These are phyloP conservation scores for Sechiopsis laciniata DNA, from an alignment of 306 rosid species.

Conservation along the genomic window DNA sequence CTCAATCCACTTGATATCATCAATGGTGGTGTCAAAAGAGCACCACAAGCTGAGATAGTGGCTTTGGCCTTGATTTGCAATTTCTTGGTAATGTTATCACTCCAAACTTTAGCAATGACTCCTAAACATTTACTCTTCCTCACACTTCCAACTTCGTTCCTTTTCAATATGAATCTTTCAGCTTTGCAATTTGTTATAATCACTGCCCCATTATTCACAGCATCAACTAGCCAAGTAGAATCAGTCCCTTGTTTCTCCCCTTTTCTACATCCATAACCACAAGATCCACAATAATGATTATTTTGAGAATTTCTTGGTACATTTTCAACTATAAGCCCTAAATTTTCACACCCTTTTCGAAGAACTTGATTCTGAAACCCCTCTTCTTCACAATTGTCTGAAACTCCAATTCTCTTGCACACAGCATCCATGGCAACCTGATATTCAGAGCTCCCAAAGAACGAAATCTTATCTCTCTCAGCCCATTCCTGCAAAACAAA, in stretches of 20 bases:
- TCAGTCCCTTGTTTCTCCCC: constrained; percentile 76
- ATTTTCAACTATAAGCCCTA: constrained; percentile 56
- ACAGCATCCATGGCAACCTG: constrained; percentile 57
- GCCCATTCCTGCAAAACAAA: constrained; percentile 58
- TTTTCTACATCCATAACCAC: constrained; percentile 61
- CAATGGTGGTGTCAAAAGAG: constrained; percentile 72
- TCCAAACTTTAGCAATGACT: constrained; percentile 41
- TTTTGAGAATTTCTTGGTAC: constrained; percentile 65
- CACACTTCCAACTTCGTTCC: constrained; percentile 26
- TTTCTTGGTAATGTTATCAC: constrained; percentile 37
- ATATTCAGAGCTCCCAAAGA: constrained; percentile 53
- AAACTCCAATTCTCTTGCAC: constrained; percentile 64
- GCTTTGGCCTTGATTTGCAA: constrained; percentile 63
- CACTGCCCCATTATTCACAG: constrained; percentile 71
- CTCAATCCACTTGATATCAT: constrained; percentile 69
- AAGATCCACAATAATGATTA: constrained; percentile 67
- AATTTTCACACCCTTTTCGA: constrained; percentile 62
- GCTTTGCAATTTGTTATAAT: constrained; percentile 69
- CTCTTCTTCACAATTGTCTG: constrained; percentile 49
- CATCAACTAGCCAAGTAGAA: constrained; percentile 83
- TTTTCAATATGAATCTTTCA: constrained; percentile 44
- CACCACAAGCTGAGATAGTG: constrained; percentile 71
- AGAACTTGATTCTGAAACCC: constrained; percentile 82
- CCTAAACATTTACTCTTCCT: constrained; percentile 65
- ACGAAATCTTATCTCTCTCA: constrained; percentile 31